Evolutionary conservation across 352 stramenopile species (phyloP).

Genomic region (Globisporangium solare): DNA sequence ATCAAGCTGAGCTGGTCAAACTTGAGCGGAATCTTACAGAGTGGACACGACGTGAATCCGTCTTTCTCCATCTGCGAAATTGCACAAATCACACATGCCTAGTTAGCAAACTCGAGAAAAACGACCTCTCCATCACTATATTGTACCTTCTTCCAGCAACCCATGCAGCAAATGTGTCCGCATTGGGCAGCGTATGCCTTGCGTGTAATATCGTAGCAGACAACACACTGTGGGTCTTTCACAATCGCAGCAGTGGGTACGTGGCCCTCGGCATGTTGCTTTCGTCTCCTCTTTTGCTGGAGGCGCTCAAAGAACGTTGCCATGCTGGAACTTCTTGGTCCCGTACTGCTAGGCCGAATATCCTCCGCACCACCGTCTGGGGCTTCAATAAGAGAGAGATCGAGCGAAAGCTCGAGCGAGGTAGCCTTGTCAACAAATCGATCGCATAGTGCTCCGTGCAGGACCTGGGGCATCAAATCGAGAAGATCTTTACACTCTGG

Average conservation of each 20-base stretch:
- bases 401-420: slow-evolving; percentile 30
- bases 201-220: slow-evolving; percentile 78
- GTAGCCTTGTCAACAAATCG: slow-evolving; percentile 42
- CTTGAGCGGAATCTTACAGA: slow-evolving; percentile 74
- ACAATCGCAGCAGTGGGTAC: slow-evolving; percentile 44
- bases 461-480: slow-evolving; percentile 58
- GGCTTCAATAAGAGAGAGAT: slow-evolving; percentile 3
- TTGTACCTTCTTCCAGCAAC: slow-evolving; percentile 81
- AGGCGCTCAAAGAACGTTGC: slow-evolving; percentile 64
- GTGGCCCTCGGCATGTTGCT: slow-evolving; percentile 18
- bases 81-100: slow-evolving; percentile 6
- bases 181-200: slow-evolving; percentile 77
- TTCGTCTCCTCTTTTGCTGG: slow-evolving; percentile 60
- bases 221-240: slow-evolving; percentile 75
- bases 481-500: slow-evolving; percentile 45
- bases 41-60: slow-evolving; percentile 64
- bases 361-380: not conserved
- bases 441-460: slow-evolving; percentile 36
- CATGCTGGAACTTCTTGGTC: slow-evolving; percentile 15
- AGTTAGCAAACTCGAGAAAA: slow-evolving; percentile 7
- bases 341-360: too few species aligned
- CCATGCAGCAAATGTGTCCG: slow-evolving; percentile 79
- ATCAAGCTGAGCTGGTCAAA: slow-evolving; percentile 69
- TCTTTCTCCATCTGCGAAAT: slow-evolving; percentile 58
- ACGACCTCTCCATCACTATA: not conserved